Evolutionary conservation across 345 rosid species (phyloP).

Genomic region (Dovyalis caffra): DNA sequence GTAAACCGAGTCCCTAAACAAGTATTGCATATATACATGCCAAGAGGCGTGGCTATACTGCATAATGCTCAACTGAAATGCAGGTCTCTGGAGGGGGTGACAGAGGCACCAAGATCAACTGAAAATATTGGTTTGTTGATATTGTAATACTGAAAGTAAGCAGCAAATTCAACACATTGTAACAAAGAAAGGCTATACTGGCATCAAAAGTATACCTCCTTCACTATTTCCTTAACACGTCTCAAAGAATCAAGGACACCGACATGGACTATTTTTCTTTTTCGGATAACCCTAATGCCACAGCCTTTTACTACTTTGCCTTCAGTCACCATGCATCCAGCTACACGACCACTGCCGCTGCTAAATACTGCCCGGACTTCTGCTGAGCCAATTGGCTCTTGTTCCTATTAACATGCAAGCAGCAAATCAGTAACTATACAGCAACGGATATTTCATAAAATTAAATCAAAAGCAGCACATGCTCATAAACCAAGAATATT

Average conservation of each 20-base stretch:
- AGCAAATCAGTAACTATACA: constrained; percentile 21
- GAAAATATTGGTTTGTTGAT: background rate
- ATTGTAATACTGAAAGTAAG: background rate
- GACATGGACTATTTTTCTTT: constrained; percentile 56
- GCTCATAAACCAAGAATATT: background rate
- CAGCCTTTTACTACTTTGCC: constrained; percentile 86
- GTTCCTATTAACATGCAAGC: constrained; percentile 54
- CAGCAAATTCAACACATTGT: background rate
- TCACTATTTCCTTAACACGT: constrained; percentile 85
- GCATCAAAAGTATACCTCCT: constrained; percentile 64
- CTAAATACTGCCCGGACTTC: constrained; percentile 88
- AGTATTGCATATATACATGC: background rate
- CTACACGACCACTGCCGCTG: constrained; percentile 97
- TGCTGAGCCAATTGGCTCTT: constrained; percentile 78
- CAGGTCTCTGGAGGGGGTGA: background rate
- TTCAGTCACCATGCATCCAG: constrained; percentile 96
- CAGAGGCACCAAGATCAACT: background rate
- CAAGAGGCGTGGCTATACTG: background rate
- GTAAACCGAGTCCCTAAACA: background rate
- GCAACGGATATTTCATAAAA: constrained; percentile 1
- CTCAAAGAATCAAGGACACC: constrained; percentile 82
- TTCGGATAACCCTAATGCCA: constrained; percentile 74
- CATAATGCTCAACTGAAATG: background rate
- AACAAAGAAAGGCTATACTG: background rate
- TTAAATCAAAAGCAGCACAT: background rate